Percentiles rank a stretch among this genome's conserved stretches.
Conservation (phyloP, 768 basidiomycete species). For the Suillus brevipes region DNA sequence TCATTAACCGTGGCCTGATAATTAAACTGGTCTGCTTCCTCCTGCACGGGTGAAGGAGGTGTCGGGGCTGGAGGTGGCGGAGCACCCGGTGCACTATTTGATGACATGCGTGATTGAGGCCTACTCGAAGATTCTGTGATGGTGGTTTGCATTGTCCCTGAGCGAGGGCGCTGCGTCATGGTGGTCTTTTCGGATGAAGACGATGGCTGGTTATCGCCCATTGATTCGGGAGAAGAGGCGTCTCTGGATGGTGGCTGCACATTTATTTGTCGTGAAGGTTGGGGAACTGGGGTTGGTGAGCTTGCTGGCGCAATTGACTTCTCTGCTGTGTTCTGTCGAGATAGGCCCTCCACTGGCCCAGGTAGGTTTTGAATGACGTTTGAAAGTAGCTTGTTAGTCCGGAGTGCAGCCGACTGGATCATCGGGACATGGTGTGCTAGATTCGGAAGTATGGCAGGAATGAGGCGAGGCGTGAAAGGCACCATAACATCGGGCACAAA, state of each 20-base stretch:
- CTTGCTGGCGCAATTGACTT: slow-evolving; percentile 40
- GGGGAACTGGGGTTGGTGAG: slow-evolving; percentile 57
- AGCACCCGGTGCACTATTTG: slow-evolving; percentile 40
- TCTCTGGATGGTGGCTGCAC: slow-evolving; percentile 49
- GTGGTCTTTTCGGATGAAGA: slow-evolving; percentile 39
- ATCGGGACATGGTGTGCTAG: slow-evolving; percentile 87
- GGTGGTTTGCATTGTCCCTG: slow-evolving; percentile 21
- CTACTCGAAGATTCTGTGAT: slow-evolving; percentile 46
- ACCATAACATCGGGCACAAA: slow-evolving; percentile 93
- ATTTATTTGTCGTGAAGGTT: slow-evolving; percentile 52
- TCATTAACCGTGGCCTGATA: slow-evolving; percentile 92
- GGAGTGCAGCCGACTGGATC: slow-evolving; percentile 84
- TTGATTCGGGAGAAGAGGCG: slow-evolving; percentile 46
- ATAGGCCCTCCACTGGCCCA: slow-evolving; percentile 54
- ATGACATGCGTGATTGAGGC: slow-evolving; percentile 62
- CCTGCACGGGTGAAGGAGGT: slow-evolving; percentile 32
- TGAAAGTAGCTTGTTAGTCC: slow-evolving; percentile 83
- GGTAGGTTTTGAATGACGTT: slow-evolving; percentile 86
- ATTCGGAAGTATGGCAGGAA: slow-evolving; percentile 91
- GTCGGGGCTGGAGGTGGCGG: slow-evolving; percentile 33
- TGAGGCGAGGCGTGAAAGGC: slow-evolving; percentile 89
- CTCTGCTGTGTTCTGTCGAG: slow-evolving; percentile 25
- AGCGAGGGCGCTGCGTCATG: slow-evolving; percentile 29
- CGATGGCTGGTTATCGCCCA: slow-evolving; percentile 32
- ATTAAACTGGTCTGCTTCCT: slow-evolving; percentile 78